These are phyloP conservation scores for Lactarius trivialis DNA, from an alignment of 768 basidiomycete genomes.

Conservation along the genomic window DNA sequence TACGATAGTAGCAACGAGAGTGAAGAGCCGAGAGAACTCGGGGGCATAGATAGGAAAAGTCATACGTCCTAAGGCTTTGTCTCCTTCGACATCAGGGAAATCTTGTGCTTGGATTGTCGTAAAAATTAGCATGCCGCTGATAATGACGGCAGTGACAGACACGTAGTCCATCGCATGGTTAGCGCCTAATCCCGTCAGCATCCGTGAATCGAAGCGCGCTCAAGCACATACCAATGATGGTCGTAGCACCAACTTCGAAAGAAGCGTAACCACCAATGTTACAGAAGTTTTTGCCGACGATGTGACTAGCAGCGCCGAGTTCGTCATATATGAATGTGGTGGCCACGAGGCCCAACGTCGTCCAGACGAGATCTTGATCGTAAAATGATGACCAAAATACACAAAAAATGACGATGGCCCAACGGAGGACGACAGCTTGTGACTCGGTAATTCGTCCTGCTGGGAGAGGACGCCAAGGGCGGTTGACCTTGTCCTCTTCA, in stretches of 20 bases:
- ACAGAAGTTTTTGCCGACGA: constrained; percentile 24
- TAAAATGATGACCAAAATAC: constrained; percentile 17
- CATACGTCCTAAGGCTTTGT: constrained; percentile 22
- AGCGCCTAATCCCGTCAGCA: constrained; percentile 17
- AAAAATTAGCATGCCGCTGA: constrained; percentile 24
- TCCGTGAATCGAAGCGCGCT: constrained; percentile 7
- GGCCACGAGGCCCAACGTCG: constrained; percentile 22
- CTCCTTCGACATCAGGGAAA: constrained; percentile 27
- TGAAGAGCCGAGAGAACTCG: constrained; percentile 22
- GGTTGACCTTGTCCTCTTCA: constrained; percentile 26
- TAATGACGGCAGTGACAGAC: constrained; percentile 23
- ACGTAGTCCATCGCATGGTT: constrained; percentile 20
- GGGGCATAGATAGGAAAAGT: constrained; percentile 26
- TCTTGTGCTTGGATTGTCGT: constrained; percentile 27
- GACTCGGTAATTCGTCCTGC: constrained; percentile 24
- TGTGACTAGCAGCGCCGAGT: constrained; percentile 15
- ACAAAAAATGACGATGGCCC: constrained; percentile 22
- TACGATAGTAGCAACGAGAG: constrained; percentile 22
- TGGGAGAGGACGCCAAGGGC: constrained; percentile 28
- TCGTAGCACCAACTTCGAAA: constrained; percentile 25
- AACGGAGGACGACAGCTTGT: constrained; percentile 22
- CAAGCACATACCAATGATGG: constrained; percentile 17
- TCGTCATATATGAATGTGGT: constrained; percentile 25
- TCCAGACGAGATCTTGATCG: constrained; percentile 15
- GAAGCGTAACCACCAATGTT: constrained; percentile 24